These are phyloP conservation scores for Coriolopsis trogii DNA, from an alignment of 1,284 basidiomycete genomes.

Conservation along the genomic window DNA sequence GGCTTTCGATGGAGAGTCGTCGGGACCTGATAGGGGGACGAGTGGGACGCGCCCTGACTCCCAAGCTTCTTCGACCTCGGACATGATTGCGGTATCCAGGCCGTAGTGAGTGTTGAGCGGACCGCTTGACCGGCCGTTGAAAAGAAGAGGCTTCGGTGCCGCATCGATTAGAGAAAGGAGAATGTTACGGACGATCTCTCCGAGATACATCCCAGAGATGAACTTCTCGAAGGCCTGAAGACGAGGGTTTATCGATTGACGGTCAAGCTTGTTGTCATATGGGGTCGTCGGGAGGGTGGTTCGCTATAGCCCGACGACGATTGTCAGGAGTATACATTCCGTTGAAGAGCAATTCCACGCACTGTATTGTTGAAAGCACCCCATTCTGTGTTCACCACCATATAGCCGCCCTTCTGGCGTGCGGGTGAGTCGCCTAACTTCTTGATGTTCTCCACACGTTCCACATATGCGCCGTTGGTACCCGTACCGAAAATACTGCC, in stretches of 20 bases:
- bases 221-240: slow-evolving; percentile 98
- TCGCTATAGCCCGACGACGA: slow-evolving; percentile 58
- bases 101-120: slow-evolving; percentile 90
- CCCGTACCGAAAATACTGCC: slow-evolving; percentile 95
- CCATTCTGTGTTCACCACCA: slow-evolving; percentile 99
- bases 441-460: slow-evolving; percentile 81
- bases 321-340: background rate
- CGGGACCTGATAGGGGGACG: slow-evolving; percentile 7
- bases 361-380: slow-evolving; percentile 88
- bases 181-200: slow-evolving; percentile 89
- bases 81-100: slow-evolving; percentile 92
- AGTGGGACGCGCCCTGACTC: slow-evolving; percentile 41
- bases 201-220: slow-evolving; percentile 98
- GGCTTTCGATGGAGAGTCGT: slow-evolving; percentile 16
- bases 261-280: slow-evolving; percentile 93
- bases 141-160: slow-evolving; percentile 70
- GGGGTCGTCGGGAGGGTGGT: slow-evolving; percentile 87
- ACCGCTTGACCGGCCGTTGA: slow-evolving; percentile 76
- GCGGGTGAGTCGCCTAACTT: slow-evolving; percentile 75
- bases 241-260: slow-evolving; percentile 91
- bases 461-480: slow-evolving; percentile 97
- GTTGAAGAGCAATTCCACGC: slow-evolving; percentile 45
- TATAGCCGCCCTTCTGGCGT: slow-evolving; percentile 66
- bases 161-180: slow-evolving; percentile 88
- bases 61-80: slow-evolving; percentile 82